Base-by-base conservation (phyloP, 169 alveolate genomes). In the Plasmodium sp. region DNA sequence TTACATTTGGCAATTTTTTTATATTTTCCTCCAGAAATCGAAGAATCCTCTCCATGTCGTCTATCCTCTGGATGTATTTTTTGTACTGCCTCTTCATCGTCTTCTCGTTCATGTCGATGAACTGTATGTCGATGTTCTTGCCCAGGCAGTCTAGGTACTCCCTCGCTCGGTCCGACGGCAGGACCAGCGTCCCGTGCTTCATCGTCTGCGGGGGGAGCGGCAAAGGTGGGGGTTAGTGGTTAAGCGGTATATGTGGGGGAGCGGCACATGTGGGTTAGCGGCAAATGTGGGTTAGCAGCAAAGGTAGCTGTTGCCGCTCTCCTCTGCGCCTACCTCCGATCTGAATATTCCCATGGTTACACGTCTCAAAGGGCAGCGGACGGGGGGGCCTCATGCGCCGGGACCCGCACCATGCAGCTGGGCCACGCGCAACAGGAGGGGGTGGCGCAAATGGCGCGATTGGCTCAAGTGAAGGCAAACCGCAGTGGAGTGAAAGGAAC, bases 161-260 rank as follows among this genome's bases (percentile, higher is more conserved):
- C 45, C 98, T 93, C 10, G 99, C 99, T 41, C 98, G 88, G 84
- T 98, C 99, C 80, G 96, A 97, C 54, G 99, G 99, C 67, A 98
- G 95, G 85, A 98, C 99, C 84, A 98, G 95, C 67, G 99, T 98
- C 94, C 99, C 99, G 83, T 96, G 98, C 90, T 97, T 94, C 99
- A 98, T 98, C 54, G 97, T 95, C 98, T 97, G 10, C 3, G 58
- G 7, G 56, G 36, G 22, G 1, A 14, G n/a, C 51, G 81, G 39
- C 45, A 81, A 3, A 41, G 12, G 43, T 48, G 33, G 41, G 34
- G n/a, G n/a, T n/a, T n/a, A n/a, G n/a, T n/a, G n/a, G n/a, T n/a
- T 10, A n/a, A 16, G 58, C 27, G 81, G 1, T 1, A 41, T 4
- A n/a, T 48, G 48, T 43, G 90, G 41, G 27, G n/a, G n/a, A n/a